Base-by-base conservation (phyloP, 441 rosid species). In the Breynia disticha region DNA sequence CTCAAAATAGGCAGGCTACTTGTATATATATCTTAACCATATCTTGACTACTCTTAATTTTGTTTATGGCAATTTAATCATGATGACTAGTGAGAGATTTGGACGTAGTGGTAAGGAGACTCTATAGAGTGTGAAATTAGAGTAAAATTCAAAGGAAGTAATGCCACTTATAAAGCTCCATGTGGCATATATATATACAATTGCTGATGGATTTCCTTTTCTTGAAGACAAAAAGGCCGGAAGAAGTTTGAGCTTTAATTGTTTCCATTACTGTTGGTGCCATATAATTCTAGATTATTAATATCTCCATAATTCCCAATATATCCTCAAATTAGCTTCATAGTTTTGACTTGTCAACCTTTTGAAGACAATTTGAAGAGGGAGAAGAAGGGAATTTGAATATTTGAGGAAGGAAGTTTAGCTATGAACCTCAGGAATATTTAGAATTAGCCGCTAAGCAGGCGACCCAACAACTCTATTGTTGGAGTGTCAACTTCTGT, bases 401-500 rank as follows among this genome's bases (percentile, higher is more conserved):
- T 19, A 58, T 4, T 19, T 39, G 19, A 0, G 6, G 32, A 32
- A n/a, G 28, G 1, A 38, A 13, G 20, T 48, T 48, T 54, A 16
- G 53, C 53, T 2, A 46, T 24, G 46, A 19, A n/a, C 19, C 61
- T 45, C 22, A 58, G 19, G 65, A 54, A 56, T 63, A 56, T n/a
- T 58, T 39, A 45, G 52, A 52, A 54, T 32, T 52, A 16, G 62
- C 21, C 38, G 59, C 56, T 28, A 32, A 62, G 65, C 50, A 54
- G 69, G 59, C 44, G 54, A 50, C 35, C 70, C 77, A 81, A 68
- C 87, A 62, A 71, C 82, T 53, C 12, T 63, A 18, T 57, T 60
- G 80, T 72, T 76, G 80, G 46, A 50, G 60, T 53, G 72, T 81
- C 84, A 57, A 72, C 72, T 46, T 74, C 80, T n/a, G 12, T 46